Evolutionary conservation across 805 yeast species (phyloP), one percentile per base, ranked within the genome.

Genomic region (Starmerella tilneyi): DNA sequence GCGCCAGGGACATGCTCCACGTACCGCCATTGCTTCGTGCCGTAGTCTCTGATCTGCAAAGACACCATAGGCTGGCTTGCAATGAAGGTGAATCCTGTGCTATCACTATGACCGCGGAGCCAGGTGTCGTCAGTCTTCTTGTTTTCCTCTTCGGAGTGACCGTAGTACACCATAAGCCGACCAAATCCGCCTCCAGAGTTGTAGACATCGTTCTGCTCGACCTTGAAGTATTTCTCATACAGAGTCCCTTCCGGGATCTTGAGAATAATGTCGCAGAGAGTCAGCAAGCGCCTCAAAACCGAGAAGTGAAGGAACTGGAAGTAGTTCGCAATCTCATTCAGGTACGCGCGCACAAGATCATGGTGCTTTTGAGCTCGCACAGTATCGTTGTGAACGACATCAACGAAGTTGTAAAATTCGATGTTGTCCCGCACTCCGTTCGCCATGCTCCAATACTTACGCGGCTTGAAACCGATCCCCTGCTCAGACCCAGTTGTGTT

Each of bases 91-190:
- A 67, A 65, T 1, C 64, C 71, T 33, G 65, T 57, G 24, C 65
- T 62, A 47, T 71, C 75, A 22, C 72, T 65, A 50, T 71, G 76
- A 2, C 75, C 76, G 38, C 74, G 60, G 19, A 71, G 59, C 68
- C 68, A 69, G 2, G 69, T 69, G 26, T 61, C 58, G 8, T 61
- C 62, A 0, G 73, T 68, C 35, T 59, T 56, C 17, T 53, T 35
- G 13, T 59, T 59, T 19, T 63, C 61, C 6, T 58, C 59, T 9
- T 58, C 58, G 27, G 56, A 52, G 21, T 60, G 61, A 22, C 63
- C 67, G 46, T 64, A 62, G 50, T 68, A 68, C 34, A 59, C 44
- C 61, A 68, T 61, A 35, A 66, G 56, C 30, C 72, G 54, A 2
- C 69, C 69, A 44, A 60, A 59, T 0, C 70, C 70, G 28, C 65